Evolutionary conservation across 108 stramenopile genomes (phyloP), one percentile per base, ranked within the genome.

Genomic region (Nannochloropsis oceanica): DNA sequence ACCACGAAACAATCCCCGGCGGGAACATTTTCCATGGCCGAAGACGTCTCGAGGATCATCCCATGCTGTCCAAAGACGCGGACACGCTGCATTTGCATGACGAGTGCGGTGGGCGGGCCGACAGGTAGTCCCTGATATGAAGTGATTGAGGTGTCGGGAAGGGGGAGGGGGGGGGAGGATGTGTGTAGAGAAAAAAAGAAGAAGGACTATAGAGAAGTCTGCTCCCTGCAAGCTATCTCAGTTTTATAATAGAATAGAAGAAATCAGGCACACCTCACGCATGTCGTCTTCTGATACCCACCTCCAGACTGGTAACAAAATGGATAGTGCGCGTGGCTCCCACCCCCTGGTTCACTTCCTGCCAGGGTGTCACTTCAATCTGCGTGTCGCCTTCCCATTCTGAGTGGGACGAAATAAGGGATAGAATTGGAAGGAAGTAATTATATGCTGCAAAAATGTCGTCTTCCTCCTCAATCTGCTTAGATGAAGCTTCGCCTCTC

Each of bases 1-100:
- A 91, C 84, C 86, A 86, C 87, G 42, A 91, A 91, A 79, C 86
- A 84, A 79, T 91, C 91, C 44, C 90, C 86, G 43, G 86, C 86
- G 26, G 87, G 83, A 25, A 91, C 87, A 84, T 91, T 90, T 83
- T 91, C 91, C 79, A 91, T 46, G 83, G 85, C 44, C 20, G 90
- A 89, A 12, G 88, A 86, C 26, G 90, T 87, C 86, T 88, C 88
- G 20, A 91, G 13, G 24, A 90, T 79, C 43, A 91, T 43, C 14
- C 91, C 91, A 79, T 85, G 81, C 26, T 86, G 79, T 13, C 89
- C 91, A 84, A 91, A 91, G 42, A 26, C 42, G 14, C 85, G 59
- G 5, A 73, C 59, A 73, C 59, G 59, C 59, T 73, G 59, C 2
- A 73, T n/a, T 73, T 73, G 59, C 59, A 73, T 73, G 59, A 73